Percentiles rank a stretch among this genome's conserved stretches.
Evolutionary conservation across 2,329 filamentous ascomycete genomes (phyloP).

Genomic region (Sporothrix euskadiensis): DNA sequence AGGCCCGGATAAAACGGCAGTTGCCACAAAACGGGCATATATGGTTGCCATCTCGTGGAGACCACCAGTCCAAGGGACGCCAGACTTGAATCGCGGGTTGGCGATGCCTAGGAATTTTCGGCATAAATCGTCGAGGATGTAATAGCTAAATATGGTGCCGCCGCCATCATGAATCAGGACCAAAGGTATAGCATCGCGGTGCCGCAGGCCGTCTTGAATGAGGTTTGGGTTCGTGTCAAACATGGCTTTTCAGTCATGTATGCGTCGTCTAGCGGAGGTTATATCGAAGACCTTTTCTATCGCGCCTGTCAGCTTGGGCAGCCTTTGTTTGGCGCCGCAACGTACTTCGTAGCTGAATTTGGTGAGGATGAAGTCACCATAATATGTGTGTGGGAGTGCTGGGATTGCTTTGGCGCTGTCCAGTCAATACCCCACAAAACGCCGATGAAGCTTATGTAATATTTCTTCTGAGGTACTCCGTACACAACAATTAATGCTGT

Average conservation of each 20-base stretch:
- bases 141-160: conserved; percentile 60
- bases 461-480: not conserved
- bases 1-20: conserved; percentile 42
- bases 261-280: not conserved
- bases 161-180: conserved; percentile 63
- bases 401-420: not conserved
- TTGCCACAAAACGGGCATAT: conserved; percentile 51
- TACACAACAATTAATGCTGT: too few species aligned
- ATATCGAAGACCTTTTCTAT: not conserved
- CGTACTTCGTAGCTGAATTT: too few species aligned
- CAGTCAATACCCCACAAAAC: not conserved
- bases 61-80: conserved; percentile 51
- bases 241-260: conserved; percentile 25
- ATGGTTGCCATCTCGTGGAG: conserved; percentile 55
- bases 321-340: not conserved
- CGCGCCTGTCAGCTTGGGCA: not conserved
- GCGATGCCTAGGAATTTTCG: conserved; percentile 56
- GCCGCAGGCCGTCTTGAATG: conserved; percentile 32
- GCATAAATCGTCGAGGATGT: conserved; percentile 52
- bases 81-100: conserved; percentile 55
- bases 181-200: conserved; percentile 45
- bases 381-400: not conserved
- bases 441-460: not conserved
- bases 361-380: too few species aligned
- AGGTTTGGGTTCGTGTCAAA: conserved; percentile 34